A percentile compares a stretch with the other conserved stretches of the same genome.
Evolutionary conservation across 192 early-diverging fungal species (phyloP).

Genomic region (Pilaira anomala): DNA sequence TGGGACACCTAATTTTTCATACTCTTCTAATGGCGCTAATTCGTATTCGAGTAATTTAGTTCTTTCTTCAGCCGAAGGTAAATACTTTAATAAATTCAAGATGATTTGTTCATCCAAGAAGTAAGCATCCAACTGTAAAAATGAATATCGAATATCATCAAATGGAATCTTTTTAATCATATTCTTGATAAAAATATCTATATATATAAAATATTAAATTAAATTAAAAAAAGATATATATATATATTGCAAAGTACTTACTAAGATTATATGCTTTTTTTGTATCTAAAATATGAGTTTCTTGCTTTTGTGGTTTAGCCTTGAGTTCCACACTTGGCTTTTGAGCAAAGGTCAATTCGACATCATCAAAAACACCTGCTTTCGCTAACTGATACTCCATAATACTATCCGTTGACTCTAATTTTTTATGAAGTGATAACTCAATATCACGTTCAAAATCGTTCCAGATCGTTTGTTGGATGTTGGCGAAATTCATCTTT

Average conservation of each 20-base stretch:
- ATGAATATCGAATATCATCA: constrained; percentile 56
- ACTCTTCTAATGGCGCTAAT: constrained; percentile 40
- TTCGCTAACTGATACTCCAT: constrained; percentile 33
- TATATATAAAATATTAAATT: neutral
- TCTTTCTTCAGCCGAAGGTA: constrained; percentile 66
- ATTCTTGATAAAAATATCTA: constrained; percentile 36
- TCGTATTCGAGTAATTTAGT: constrained; percentile 63
- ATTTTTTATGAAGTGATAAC: neutral
- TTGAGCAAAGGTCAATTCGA: constrained; percentile 33
- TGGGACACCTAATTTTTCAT: constrained; percentile 47
- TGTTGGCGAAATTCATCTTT: constrained; percentile 61
- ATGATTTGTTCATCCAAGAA: constrained; percentile 53
- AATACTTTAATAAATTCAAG: constrained; percentile 59
- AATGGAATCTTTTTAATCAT: constrained; percentile 60
- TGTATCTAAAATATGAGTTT: constrained; percentile 61
- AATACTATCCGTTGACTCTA: constrained; percentile 5
- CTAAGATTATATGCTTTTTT: constrained; percentile 64
- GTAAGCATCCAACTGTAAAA: constrained; percentile 66
- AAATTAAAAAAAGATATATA: too few relatives aligned
- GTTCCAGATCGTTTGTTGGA: constrained; percentile 65
- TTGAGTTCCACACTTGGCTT: constrained; percentile 44
- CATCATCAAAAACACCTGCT: constrained; percentile 34
- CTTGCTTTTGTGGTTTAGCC: constrained; percentile 32
- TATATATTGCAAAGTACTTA: too few relatives aligned
- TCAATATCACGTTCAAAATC: constrained; percentile 16